phyloP scores from a whole-genome alignment of 768 basidiomycete genomes.

The Pholiota microspora region DNA sequence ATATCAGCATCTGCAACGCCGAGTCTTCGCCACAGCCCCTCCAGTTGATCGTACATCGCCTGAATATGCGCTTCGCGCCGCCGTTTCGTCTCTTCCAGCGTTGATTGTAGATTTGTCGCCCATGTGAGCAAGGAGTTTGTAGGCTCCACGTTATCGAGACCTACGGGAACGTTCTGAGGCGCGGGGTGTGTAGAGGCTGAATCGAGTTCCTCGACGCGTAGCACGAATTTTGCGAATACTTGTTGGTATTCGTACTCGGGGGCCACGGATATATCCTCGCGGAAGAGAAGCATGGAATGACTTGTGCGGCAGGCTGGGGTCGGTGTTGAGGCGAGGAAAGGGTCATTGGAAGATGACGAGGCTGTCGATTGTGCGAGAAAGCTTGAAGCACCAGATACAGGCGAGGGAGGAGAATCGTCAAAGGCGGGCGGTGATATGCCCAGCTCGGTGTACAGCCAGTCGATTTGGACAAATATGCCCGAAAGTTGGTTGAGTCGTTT shows the following conservation, averaged over 20 bases:
- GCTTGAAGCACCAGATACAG: constrained; percentile 22
- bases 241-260: constrained; percentile 51
- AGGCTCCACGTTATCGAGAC: constrained; percentile 78
- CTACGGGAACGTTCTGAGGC: constrained; percentile 39
- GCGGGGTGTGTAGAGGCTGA: constrained; percentile 37
- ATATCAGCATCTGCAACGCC: constrained; percentile 78
- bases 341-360: constrained; percentile 41
- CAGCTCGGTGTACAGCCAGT: constrained; percentile 81
- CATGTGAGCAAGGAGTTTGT: constrained; percentile 72
- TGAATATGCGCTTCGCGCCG: constrained; percentile 84
- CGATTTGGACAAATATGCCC: constrained; percentile 67
- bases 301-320: constrained; percentile 44
- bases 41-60: constrained; percentile 90
- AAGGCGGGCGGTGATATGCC: constrained; percentile 64
- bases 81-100: constrained; percentile 72
- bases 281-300: constrained; percentile 36
- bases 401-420: constrained; percentile 40
- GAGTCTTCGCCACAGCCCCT: constrained; percentile 85
- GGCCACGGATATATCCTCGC: constrained; percentile 24
- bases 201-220: constrained; percentile 57
- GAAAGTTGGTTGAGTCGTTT: constrained; percentile 69
- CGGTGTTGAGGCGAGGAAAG: constrained; percentile 49
- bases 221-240: constrained; percentile 62
- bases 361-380: constrained; percentile 29
- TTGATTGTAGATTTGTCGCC: constrained; percentile 53